Percentiles rank a stretch among this genome's conserved stretches.
Conservation (phyloP, 2,329 filamentous ascomycete genomes). For the Botryosphaeria agaves region DNA sequence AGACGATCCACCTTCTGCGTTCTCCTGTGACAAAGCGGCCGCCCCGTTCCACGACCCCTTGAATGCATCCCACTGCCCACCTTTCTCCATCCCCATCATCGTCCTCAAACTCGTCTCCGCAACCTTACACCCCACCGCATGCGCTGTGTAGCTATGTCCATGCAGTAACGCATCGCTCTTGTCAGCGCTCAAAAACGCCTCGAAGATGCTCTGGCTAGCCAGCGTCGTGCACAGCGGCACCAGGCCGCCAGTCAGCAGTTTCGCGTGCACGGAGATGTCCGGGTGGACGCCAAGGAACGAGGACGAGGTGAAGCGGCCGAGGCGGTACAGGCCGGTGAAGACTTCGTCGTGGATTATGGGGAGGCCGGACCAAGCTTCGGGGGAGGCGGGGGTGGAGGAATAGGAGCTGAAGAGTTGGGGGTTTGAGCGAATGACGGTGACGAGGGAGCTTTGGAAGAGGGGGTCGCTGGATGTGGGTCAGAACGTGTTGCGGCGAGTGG, state of each 20-base stretch:
- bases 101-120: slow-evolving; percentile 47
- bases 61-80: slow-evolving; percentile 39
- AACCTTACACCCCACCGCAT: slow-evolving; percentile 65
- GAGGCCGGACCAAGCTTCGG: slow-evolving; percentile 46
- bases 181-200: slow-evolving; percentile 50
- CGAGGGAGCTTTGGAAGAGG: slow-evolving; percentile 58
- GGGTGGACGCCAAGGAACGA: slow-evolving; percentile 51
- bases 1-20: background rate
- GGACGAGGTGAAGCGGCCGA: slow-evolving; percentile 54
- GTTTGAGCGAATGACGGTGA: slow-evolving; percentile 45
- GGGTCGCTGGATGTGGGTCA: slow-evolving; percentile 41
- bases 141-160: slow-evolving; percentile 76
- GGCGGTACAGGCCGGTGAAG: slow-evolving; percentile 70
- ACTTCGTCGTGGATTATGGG: slow-evolving; percentile 76
- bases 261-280: slow-evolving; percentile 68
- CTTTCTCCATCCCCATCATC: slow-evolving; percentile 40
- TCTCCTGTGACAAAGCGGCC: background rate
- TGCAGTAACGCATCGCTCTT: slow-evolving; percentile 69
- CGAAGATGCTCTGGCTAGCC: slow-evolving; percentile 56
- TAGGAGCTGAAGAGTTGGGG: slow-evolving; percentile 32
- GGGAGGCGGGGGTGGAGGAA: slow-evolving; percentile 3
- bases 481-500: slow-evolving; percentile 1
- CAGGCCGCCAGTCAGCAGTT: slow-evolving; percentile 65
- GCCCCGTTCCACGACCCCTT: slow-evolving; percentile 28
- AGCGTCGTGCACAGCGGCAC: slow-evolving; percentile 62